Percentiles rank a stretch among this genome's conserved stretches.
Evolutionary conservation across 768 basidiomycete species (phyloP).

Genomic region (Paxillus involutus): DNA sequence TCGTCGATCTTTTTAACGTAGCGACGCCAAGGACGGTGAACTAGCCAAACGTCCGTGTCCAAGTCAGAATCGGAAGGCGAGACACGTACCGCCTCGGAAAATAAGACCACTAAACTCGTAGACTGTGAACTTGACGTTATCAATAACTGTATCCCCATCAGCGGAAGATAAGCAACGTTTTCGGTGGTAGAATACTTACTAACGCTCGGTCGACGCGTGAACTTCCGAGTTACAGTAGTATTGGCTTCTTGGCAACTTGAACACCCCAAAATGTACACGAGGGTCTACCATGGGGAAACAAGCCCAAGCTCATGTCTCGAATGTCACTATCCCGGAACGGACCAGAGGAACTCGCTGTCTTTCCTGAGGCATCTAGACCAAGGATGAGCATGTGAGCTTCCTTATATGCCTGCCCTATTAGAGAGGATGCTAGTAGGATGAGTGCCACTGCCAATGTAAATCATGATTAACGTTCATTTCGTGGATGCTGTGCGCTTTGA

Average conservation of each 20-base stretch:
- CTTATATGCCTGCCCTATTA: background rate
- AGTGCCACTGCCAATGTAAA: too few relatives aligned
- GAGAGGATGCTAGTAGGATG: background rate
- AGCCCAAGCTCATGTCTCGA: too few relatives aligned
- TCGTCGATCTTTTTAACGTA: background rate
- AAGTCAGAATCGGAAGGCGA: background rate
- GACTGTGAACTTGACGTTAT: background rate
- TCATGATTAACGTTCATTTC: background rate
- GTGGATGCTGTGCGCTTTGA: background rate
- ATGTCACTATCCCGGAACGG: too few relatives aligned
- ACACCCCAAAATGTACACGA: background rate
- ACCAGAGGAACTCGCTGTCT: background rate
- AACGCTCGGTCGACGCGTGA: background rate
- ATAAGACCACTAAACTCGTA: background rate
- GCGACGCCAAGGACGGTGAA: background rate
- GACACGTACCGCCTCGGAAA: background rate
- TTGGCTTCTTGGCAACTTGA: background rate
- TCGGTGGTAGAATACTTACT: background rate
- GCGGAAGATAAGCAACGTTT: background rate
- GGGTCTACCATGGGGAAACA: background rate
- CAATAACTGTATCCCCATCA: background rate
- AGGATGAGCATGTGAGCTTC: background rate
- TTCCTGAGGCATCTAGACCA: background rate
- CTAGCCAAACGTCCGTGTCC: background rate
- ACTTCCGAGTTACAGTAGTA: background rate